These are phyloP conservation scores for Malbranchea zuffiana DNA, from an alignment of 2,329 filamentous ascomycete genomes.

Conservation along the genomic window DNA sequence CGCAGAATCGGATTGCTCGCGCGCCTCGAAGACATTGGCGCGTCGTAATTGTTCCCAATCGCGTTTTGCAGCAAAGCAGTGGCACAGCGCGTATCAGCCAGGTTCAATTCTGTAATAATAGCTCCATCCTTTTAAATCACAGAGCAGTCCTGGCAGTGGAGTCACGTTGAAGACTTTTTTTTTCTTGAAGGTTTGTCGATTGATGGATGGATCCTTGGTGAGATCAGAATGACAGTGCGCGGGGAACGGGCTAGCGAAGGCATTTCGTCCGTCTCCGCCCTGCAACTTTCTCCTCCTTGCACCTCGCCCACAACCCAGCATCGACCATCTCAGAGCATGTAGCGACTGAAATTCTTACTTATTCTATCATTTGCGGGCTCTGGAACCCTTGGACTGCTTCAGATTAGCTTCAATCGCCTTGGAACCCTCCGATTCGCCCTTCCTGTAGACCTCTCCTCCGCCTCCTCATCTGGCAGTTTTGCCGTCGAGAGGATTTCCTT, in stretches of 20 bases:
- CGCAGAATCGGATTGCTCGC: no score
- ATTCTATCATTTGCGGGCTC: conserved; percentile 10
- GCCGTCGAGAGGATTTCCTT: conserved; percentile 10
- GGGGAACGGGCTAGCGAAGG: conserved; percentile 14
- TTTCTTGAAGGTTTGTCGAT: no score
- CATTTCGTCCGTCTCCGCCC: conserved; percentile 14
- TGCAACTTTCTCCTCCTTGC: conserved; percentile 19
- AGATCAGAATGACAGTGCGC: conserved; percentile 10
- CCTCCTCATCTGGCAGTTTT: conserved; percentile 16
- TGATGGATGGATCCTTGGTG: no score
- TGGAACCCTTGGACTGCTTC: conserved; percentile 14
- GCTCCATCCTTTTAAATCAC: no score
- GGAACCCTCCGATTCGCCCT: conserved; percentile 10
- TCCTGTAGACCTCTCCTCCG: no score
- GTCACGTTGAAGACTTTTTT: no score
- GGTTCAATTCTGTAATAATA: no score
- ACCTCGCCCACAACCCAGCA: conserved; percentile 19
- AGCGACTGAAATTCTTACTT: conserved; percentile 19
- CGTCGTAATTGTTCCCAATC: no score
- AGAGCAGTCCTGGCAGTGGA: no score
- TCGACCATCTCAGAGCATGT: conserved; percentile 12
- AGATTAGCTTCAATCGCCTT: conserved; percentile 17
- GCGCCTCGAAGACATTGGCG: no score
- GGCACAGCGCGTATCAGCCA: no score
- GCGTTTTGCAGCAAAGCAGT: no score